Evolutionary conservation across 306 rosid species (phyloP).

Genomic region (Acacia crassicarpa): DNA sequence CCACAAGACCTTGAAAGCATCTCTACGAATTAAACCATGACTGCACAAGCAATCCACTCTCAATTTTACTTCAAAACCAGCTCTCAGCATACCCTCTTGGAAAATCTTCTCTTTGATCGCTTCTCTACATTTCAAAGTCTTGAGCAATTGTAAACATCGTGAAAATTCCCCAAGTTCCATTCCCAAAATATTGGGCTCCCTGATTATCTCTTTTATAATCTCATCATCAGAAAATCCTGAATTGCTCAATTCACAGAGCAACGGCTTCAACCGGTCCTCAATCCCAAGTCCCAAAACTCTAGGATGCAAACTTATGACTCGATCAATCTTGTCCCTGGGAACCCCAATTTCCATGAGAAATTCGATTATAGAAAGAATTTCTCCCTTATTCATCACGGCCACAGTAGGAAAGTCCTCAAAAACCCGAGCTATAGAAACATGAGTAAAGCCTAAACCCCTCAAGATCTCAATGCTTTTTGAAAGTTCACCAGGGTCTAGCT

Average conservation of each 20-base stretch:
- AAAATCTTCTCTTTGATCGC: constrained; percentile 52
- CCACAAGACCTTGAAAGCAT: constrained; percentile 75
- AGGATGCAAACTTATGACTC: constrained; percentile 51
- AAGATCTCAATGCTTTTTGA: constrained; percentile 31
- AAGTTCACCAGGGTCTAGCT: constrained; percentile 45
- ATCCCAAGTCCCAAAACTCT: constrained; percentile 62
- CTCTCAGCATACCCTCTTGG: constrained; percentile 52
- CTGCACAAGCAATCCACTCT: constrained; percentile 75
- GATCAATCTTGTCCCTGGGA: constrained; percentile 43
- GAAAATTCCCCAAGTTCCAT: constrained; percentile 77
- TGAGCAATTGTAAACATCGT: constrained; percentile 51
- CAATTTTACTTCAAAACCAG: constrained; percentile 73
- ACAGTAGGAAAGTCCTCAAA: constrained; percentile 59
- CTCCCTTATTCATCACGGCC: constrained; percentile 39
- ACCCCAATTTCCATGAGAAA: constrained; percentile 53
- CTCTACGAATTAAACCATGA: constrained; percentile 64
- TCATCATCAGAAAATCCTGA: constrained; percentile 57
- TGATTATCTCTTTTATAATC: constrained; percentile 48
- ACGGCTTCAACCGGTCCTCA: constrained; percentile 54
- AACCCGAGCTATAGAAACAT: constrained; percentile 35
- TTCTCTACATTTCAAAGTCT: constrained; percentile 68
- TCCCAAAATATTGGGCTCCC: constrained; percentile 67
- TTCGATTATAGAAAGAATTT: constrained; percentile 35
- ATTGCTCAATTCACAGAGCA: constrained; percentile 53
- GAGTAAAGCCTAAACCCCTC: constrained; percentile 54